These are phyloP conservation scores for Gossypium davidsonii DNA, from an alignment of 441 rosid species.

Conservation along the genomic window DNA sequence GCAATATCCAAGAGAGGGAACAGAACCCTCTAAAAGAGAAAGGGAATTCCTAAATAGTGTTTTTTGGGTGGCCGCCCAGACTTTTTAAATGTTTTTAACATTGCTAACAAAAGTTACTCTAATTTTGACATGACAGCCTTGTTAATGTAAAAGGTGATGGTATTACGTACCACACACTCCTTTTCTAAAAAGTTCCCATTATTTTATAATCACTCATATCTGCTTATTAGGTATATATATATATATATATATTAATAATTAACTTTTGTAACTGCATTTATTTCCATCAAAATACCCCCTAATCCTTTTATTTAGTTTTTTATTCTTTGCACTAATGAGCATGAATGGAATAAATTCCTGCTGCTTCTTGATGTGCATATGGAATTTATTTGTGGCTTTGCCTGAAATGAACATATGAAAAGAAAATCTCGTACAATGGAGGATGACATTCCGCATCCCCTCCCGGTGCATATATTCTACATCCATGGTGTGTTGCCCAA, in stretches of 20 bases:
- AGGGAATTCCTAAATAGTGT: conserved; percentile 27
- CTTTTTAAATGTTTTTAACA: conserved; percentile 41
- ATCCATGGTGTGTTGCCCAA: not conserved
- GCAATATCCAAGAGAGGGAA: conserved; percentile 34
- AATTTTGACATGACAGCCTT: conserved; percentile 85
- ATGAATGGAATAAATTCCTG: conserved; percentile 3
- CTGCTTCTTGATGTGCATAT: not conserved
- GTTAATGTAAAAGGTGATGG: conserved; percentile 51
- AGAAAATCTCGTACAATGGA: not conserved
- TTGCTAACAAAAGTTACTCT: conserved; percentile 47
- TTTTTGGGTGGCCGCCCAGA: conserved; percentile 38
- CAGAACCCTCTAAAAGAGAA: conserved; percentile 21
- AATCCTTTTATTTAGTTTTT: not conserved
- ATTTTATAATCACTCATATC: conserved; percentile 16
- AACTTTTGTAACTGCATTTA: not conserved
- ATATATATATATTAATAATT: not conserved
- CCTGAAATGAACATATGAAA: not conserved
- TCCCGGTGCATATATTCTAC: not conserved
- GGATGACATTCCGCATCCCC: not conserved
- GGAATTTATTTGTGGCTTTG: not conserved
- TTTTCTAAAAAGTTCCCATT: conserved; percentile 38
- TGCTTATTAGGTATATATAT: not conserved
- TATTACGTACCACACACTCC: conserved; percentile 50
- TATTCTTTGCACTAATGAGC: not conserved
- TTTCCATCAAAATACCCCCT: not conserved